These are phyloP conservation scores for Fusarium veterinarium DNA, from an alignment of 2,329 filamentous ascomycete genomes.

Conservation along the genomic window DNA sequence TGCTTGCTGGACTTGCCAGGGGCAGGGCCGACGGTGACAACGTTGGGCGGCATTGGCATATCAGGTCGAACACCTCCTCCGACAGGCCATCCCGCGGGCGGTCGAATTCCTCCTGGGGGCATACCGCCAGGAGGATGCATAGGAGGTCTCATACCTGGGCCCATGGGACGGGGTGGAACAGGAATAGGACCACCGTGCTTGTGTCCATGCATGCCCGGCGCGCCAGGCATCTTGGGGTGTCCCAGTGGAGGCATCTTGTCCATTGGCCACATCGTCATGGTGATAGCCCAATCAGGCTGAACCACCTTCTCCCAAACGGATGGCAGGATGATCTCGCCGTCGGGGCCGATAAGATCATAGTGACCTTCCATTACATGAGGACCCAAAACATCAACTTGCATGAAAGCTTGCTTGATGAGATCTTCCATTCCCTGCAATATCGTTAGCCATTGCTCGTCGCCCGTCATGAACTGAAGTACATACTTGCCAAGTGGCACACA, in stretches of 20 bases:
- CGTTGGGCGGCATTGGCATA: constrained; percentile 31
- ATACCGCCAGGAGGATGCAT: constrained; percentile 10
- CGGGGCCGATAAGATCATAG: constrained; percentile 82
- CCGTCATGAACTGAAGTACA: constrained; percentile 47
- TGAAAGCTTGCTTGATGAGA: constrained; percentile 85
- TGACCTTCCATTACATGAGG: constrained; percentile 81
- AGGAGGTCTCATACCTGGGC: constrained; percentile 24
- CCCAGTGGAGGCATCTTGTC: constrained; percentile 54
- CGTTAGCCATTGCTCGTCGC: constrained; percentile 37
- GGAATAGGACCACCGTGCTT: constrained; percentile 29
- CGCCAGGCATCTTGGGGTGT: constrained; percentile 35
- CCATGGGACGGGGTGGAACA: constrained; percentile 9
- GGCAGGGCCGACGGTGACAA: constrained; percentile 39
- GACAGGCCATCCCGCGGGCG: constrained; percentile 37
- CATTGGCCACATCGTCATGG: constrained; percentile 70
- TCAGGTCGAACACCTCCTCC: constrained; percentile 2
- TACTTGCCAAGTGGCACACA: constrained; percentile 88
- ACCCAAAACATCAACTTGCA: constrained; percentile 80
- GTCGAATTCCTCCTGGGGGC: constrained; percentile 30
- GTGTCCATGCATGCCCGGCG: constrained; percentile 20
- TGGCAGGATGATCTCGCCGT: constrained; percentile 85
- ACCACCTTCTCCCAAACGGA: constrained; percentile 83
- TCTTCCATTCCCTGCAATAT: constrained; percentile 80
- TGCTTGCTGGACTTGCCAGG: constrained; percentile 35
- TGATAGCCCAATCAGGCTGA: constrained; percentile 73